Evolutionary conservation across 306 rosid genomes (phyloP), one percentile per base, ranked within the genome.

Genomic region (Psophocarpus tetragonolobus): DNA sequence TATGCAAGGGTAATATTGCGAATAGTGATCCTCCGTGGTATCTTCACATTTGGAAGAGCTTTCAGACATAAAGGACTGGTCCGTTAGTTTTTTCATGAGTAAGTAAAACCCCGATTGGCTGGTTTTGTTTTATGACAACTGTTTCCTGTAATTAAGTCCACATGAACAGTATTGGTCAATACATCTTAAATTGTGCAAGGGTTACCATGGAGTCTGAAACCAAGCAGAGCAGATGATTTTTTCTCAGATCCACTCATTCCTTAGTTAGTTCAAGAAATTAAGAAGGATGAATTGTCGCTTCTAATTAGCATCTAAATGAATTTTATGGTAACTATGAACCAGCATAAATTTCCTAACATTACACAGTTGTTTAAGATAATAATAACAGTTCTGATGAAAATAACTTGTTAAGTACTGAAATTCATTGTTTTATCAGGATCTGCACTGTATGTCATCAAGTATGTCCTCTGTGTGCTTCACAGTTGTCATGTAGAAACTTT

Each of bases 401-500:
- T 41, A 71, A 76, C 7, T 76, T 10, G 44, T 27, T 64, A 27
- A 20, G 60, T 35, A 30, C 8, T 54, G 1, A 53, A 42, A 32
- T 62, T 53, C 32, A 47, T 29, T 17, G 38, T 57, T 21, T 61
- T 8, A 30, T 41, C 23, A 45, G 10, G 8, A 62, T 30, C 26
- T 68, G 3, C 77, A 18, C 29, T 63, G 45, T 14, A 38, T 75
- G 90, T 85, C 48, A 85, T 90, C 86, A 42, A 88, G 87, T 58
- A 62, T 80, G 48, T 84, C 81, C 12, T 44, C 1, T 53, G 15
- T 68, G 88, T n/a, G 58, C 87, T 58, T 87, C 87, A 74, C 21
- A 80, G 83, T 85, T 91, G 23, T 78, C 90, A 68, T 82, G 85
- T 17, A 91, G 90, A 73, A 88, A 87, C 81, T 91, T 88, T 58